Percentiles rank a stretch among this genome's conserved stretches.
phyloP scores from a whole-genome alignment of 208 protist genomes.

The Trypanosoma melophagium region DNA sequence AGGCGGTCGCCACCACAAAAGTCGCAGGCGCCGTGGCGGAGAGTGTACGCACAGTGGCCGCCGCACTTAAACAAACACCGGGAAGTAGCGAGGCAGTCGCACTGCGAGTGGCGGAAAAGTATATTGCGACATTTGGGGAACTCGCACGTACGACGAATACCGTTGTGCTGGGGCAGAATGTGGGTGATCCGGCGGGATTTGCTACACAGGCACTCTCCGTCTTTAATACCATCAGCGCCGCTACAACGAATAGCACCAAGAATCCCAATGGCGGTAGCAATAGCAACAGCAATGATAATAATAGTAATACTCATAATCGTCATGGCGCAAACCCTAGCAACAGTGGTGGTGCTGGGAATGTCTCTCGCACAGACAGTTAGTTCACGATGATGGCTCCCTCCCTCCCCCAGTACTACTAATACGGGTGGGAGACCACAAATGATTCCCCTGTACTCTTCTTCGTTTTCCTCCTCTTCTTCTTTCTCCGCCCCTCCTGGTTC shows the following conservation, averaged over 20 bases:
- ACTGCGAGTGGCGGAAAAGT: constrained; percentile 90
- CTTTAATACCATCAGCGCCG: constrained; percentile 60
- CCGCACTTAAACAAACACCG: constrained; percentile 39
- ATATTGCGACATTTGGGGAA: constrained; percentile 90
- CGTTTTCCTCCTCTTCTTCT: background rate
- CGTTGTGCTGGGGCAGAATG: constrained; percentile 90
- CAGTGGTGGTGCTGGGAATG: background rate
- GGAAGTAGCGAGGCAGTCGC: constrained; percentile 69
- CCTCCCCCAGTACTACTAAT: no score
- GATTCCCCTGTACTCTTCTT: no score
- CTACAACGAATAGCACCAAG: background rate
- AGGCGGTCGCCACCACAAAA: constrained; percentile 61
- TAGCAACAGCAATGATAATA: constrained; percentile 1
- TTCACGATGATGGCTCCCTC: no score
- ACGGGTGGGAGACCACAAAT: no score
- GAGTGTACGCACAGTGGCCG: constrained; percentile 59
- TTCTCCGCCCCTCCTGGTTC: background rate
- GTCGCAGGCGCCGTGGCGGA: constrained; percentile 65
- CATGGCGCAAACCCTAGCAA: background rate
- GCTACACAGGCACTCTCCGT: constrained; percentile 91
- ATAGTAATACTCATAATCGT: background rate
- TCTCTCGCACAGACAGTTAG: no score
- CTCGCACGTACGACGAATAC: constrained; percentile 93
- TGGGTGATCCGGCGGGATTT: constrained; percentile 87
- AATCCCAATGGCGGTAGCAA: background rate